phyloP scores from a whole-genome alignment of 306 rosid genomes.

The Potentilla sterilis region DNA sequence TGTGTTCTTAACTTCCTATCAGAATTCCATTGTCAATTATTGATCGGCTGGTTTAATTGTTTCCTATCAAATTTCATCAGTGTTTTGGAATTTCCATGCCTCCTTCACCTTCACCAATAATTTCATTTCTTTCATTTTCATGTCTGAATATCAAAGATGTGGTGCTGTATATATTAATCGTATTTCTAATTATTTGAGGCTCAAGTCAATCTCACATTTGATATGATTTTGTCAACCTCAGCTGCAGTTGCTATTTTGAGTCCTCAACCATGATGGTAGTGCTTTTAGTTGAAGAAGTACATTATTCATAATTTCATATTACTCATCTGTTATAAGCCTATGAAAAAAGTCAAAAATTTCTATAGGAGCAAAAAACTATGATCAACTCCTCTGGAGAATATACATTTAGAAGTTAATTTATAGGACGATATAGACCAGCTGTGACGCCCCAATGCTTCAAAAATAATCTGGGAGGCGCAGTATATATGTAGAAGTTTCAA shows the following conservation, averaged over 20 bases:
- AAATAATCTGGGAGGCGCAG: background rate
- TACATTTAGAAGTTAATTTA: constrained; percentile 3
- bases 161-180: background rate
- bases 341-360: background rate
- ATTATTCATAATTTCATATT: background rate
- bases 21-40: background rate
- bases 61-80: background rate
- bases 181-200: background rate
- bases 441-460: background rate
- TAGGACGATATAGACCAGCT: background rate
- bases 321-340: constrained; percentile 7
- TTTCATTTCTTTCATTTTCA: background rate
- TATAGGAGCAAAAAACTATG: background rate
- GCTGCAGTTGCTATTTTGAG: background rate
- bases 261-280: background rate
- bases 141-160: background rate
- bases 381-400: constrained; percentile 13
- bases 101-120: background rate
- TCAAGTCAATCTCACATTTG: background rate
- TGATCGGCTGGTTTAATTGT: background rate
- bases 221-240: background rate
- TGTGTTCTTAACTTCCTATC: background rate
- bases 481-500: constrained; percentile 21
- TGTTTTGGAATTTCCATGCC: background rate
- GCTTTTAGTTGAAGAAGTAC: background rate